Base-by-base conservation (phyloP, 768 basidiomycete genomes). In the Fomitopsis serialis region DNA sequence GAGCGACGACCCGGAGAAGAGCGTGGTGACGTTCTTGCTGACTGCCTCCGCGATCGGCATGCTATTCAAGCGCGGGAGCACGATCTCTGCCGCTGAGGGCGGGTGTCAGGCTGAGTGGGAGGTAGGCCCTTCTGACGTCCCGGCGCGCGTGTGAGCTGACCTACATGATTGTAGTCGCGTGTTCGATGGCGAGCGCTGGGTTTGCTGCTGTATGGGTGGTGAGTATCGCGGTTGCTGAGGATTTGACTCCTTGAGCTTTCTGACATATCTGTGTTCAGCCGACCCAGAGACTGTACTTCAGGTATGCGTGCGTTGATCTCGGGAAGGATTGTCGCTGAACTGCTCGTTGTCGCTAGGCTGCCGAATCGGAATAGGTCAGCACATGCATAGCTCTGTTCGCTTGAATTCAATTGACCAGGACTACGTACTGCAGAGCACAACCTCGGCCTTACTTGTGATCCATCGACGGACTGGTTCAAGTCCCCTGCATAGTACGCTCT, bases 161-260 rank as follows among this genome's bases (percentile, higher is more conserved):
- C 21, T 19, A 3, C 12, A 27, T 12, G 21, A 34, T 25, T 15
- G 42, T 53, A 81, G 96, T 98, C 40, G 95, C 96, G 1, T 92
- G 92, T 63, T 92, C 92, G 3, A 98, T 98, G 96, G 96, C 94
- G 0, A 87, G 87, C 50, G 93, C 87, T 44, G 95, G 90, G 0
- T 95, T 96, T 63, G 88, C 92, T 3, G 95, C 95, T 95, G 92
- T 64, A 89, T 97, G 86, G 95, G 95, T 54, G 89, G 87, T 81
- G 63, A 59, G 75, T 66, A 48, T 54, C 29, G 25, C 19, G 11
- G 49, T 47, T 47, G 32, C 29, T 45, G n/a, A 55, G 23, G 9
- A 34, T 61, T 50, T 45, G n/a, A 47, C 5, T 6, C 52, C 13
- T 32, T 3, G 12, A 6, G 10, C 25, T 52, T 32, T 32, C 29